Percentiles rank a stretch among this genome's conserved stretches.
phyloP scores from a whole-genome alignment of 169 alveolate species.

The Condylostoma magnum region DNA sequence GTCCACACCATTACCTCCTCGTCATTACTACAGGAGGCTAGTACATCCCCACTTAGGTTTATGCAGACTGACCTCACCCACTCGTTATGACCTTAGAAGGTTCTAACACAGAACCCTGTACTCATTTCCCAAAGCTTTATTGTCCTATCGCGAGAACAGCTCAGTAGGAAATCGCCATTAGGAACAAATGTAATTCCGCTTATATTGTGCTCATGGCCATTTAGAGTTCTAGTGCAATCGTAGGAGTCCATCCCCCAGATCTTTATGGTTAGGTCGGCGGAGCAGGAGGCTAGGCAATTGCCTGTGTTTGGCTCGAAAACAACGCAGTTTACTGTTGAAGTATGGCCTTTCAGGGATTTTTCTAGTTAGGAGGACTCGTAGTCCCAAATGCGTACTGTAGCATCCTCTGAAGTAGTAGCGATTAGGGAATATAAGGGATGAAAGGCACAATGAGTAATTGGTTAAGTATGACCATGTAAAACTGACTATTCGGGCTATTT shows the following conservation, averaged over 20 bases:
- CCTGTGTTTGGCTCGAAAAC: conserved; percentile 66
- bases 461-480: conserved; percentile 61
- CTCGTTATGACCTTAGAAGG: conserved; percentile 79
- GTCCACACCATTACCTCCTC: conserved; percentile 61
- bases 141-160: conserved; percentile 82
- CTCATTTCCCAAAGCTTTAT: conserved; percentile 82
- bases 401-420: conserved; percentile 86
- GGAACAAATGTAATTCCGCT: conserved; percentile 72
- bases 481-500: conserved; percentile 48
- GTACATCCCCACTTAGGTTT: conserved; percentile 34
- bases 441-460: conserved; percentile 59
- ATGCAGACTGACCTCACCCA: conserved; percentile 65
- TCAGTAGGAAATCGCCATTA: conserved; percentile 75
- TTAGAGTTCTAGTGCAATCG: conserved; percentile 65
- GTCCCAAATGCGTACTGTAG: conserved; percentile 86
- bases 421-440: conserved; percentile 64
- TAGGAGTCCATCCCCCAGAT: conserved; percentile 66
- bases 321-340: conserved; percentile 58
- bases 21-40: conserved; percentile 59
- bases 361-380: conserved; percentile 72
- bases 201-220: conserved; percentile 87
- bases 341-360: conserved; percentile 74
- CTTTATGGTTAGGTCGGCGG: conserved; percentile 81
- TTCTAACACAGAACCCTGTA: conserved; percentile 77
- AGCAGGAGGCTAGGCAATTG: conserved; percentile 72